Conservation (phyloP, 371 early-diverging fungal species). For the Racocetra persica region DNA sequence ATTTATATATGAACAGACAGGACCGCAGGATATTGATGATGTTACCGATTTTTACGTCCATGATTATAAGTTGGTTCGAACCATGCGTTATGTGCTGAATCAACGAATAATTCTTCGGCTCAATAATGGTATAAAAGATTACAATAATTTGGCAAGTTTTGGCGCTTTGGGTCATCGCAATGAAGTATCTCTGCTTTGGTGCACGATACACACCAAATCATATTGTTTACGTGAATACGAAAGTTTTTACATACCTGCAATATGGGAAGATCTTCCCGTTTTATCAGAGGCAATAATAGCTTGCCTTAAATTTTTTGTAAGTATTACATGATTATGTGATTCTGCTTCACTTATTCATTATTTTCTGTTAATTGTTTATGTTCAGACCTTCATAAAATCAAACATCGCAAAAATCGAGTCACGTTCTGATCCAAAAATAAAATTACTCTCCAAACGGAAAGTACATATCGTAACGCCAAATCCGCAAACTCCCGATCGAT, state of each 20-base stretch:
- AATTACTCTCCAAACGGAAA: constrained; percentile 26
- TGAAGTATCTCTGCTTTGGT: constrained; percentile 39
- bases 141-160: constrained; percentile 26
- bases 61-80: constrained; percentile 25
- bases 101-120: constrained; percentile 32
- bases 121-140: constrained; percentile 24
- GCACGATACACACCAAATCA: constrained; percentile 19
- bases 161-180: constrained; percentile 16
- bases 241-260: constrained; percentile 25
- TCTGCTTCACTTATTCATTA: constrained; percentile 9
- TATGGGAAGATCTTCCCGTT: constrained; percentile 31
- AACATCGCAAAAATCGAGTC: constrained; percentile 24
- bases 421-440: constrained; percentile 20
- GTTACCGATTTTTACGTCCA: constrained; percentile 25
- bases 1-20: constrained; percentile 35
- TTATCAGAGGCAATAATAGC: constrained; percentile 34
- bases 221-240: constrained; percentile 38
- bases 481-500: background rate
- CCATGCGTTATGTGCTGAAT: constrained; percentile 35
- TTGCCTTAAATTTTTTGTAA: constrained; percentile 39
- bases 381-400: constrained; percentile 36
- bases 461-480: constrained; percentile 22
- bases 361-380: constrained; percentile 9
- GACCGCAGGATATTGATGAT: constrained; percentile 25
- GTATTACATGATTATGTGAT: constrained; percentile 12